Evolutionary conservation across 441 rosid genomes (phyloP), one percentile per base, ranked within the genome.

Genomic region (Croton laevigatus): DNA sequence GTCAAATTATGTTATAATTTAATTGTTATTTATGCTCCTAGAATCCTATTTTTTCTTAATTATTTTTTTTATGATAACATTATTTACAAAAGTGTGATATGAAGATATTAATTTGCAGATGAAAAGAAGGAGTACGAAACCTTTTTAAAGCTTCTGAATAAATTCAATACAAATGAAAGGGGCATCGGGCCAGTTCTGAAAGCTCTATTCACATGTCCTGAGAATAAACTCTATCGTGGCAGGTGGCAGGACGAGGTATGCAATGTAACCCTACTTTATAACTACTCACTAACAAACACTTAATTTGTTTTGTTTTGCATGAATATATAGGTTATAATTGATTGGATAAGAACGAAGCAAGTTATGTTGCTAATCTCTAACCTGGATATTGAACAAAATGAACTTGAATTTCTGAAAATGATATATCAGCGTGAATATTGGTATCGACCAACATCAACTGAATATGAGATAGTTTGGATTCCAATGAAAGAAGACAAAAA

Each of bases 381-480:
- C 72, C 75, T 89, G 14, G 82, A 88, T 79, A 82, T 93, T 66
- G 73, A 80, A 32, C 76, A 66, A 20, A 87, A 82, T 10, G 91
- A 91, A 81, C 70, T 91, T 20, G 70, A 89, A 8, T 79, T 86
- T 23, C 88, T 93, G 17, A 86, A 86, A 69, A 82, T 85, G 70
- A 87, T 89, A 62, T 84, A 87, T 76, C 76, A 62, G 2, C 89
- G 83, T 54, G 79, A 85, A 5, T 75, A 86, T 76, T 63, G 58
- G 49, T 83, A 73, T 27, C 57, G 72, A 9, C 81, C 11, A 82
- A 76, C 65, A n/a, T 20, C 0, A 84, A 86, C 44, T 77, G 87
- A 76, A 7, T 89, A 85, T 66, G 97, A 88, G 84, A 70, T 93
- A 38, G 87, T 91, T 34, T 93, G 98, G 98, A 71, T 93, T 7